These are phyloP conservation scores for Detonula confervacea DNA, from an alignment of 352 stramenopile genomes.

Conservation along the genomic window DNA sequence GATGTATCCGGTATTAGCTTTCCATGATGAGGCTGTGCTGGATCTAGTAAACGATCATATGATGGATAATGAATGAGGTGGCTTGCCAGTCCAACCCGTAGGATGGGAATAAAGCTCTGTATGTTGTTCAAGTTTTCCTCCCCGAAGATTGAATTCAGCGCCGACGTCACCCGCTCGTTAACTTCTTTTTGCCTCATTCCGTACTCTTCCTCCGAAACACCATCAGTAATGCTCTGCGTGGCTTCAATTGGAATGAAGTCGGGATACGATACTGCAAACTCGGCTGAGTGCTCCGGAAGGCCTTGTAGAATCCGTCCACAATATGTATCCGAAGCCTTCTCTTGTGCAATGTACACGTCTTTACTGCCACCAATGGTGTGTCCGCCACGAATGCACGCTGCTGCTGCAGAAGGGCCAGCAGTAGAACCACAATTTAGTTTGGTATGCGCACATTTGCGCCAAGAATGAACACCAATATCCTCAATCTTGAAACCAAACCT, in stretches of 20 bases:
- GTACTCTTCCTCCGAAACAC: conserved; percentile 11
- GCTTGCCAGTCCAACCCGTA: conserved; percentile 28
- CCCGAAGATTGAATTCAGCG: conserved; percentile 28
- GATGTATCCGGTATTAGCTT: background rate
- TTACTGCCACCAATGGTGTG: conserved; percentile 11
- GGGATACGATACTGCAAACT: conserved; percentile 34
- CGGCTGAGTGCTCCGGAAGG: conserved; percentile 7
- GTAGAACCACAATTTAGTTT: conserved; percentile 34
- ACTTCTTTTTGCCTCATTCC: conserved; percentile 1
- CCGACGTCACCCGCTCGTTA: background rate
- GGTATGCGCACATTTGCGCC: conserved; percentile 14
- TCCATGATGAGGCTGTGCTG: background rate
- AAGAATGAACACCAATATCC: conserved; percentile 29
- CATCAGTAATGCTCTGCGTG: conserved; percentile 2
- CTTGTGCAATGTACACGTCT: conserved; percentile 41
- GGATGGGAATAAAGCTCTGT: conserved; percentile 3
- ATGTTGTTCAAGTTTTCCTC: conserved; percentile 7
- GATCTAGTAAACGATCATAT: background rate
- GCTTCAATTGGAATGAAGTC: conserved; percentile 37
- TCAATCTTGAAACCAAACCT: conserved; percentile 11
- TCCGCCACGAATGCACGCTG: conserved; percentile 27
- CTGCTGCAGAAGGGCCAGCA: conserved; percentile 9
- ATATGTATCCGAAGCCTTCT: conserved; percentile 23
- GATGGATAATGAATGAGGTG: conserved; percentile 18
- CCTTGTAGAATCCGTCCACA: conserved; percentile 26